Evolutionary conservation across 306 rosid species (phyloP), one percentile per base, ranked within the genome.

Genomic region (Delonix regia): DNA sequence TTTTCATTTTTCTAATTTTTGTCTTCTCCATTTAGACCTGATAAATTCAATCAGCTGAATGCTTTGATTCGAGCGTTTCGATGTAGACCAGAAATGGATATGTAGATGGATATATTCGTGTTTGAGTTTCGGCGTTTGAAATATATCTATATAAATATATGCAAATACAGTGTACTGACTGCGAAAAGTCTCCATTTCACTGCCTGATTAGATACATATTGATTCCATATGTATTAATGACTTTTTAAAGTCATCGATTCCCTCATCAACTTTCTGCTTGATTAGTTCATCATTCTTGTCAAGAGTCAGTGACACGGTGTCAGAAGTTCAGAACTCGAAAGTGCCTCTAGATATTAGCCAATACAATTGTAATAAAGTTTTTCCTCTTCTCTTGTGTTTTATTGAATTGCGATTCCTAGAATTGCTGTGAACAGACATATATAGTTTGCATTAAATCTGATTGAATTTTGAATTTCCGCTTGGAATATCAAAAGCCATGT

Each of bases 211-310:
- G 38, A 27, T 18, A 49, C 18, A 60, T 73, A 78, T 57, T 75
- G 90, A 86, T 81, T 84, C 82, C 83, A 67, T 61, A 76, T 25
- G 48, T 48, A 47, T 65, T n/a, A 74, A 60, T 76, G 42, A 33
- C 30, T 56, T 48, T 83, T 18, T 80, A 70, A 82, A 62, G 78
- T 57, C 60, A 75, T 67, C 12, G 80, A 78, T 61, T 85, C 84
- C 80, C 51, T 76, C 53, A 38, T 82, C 79, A 79, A 61, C 66
- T 80, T 70, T 68, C 30, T 75, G 75, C 60, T 73, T 74, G 76
- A 75, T 84, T 72, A 45, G 75, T 76, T 79, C 70, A 75, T 83
- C 83, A 71, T 83, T 78, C 81, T 77, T 72, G 81, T 78, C 62
- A 71, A 74, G 79, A 80, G 86, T 84, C 87, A 78, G 87, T 79